phyloP scores from a whole-genome alignment of 345 rosid genomes.

The Gossypium turneri region DNA sequence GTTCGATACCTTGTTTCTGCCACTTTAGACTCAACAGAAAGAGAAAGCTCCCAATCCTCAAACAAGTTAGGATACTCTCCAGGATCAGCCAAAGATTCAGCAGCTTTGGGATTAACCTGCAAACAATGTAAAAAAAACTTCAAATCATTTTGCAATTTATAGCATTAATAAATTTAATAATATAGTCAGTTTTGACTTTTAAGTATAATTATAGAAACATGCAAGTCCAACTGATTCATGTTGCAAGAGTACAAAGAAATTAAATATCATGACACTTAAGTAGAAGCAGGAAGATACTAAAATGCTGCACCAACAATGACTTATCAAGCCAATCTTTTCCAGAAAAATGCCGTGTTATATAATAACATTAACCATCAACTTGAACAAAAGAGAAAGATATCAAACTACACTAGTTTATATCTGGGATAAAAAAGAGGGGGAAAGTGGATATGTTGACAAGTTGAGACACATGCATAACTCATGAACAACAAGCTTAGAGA shows the following conservation, averaged over 20 bases:
- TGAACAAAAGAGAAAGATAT: not conserved
- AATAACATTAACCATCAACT: not conserved
- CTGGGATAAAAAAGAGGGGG: not conserved
- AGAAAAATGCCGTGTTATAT: not conserved
- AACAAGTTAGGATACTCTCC: conserved; percentile 94
- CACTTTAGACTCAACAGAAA: conserved; percentile 74
- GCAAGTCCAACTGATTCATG: not conserved
- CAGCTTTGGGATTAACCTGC: conserved; percentile 96
- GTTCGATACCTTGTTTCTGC: conserved; percentile 64
- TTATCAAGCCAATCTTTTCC: conserved; percentile 5
- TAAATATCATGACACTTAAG: not conserved
- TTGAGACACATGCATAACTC: not conserved
- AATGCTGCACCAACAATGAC: not conserved
- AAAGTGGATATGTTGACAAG: not conserved
- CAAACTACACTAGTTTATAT: not conserved
- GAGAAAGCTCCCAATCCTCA: conserved; percentile 97
- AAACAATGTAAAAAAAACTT: conserved; percentile 8
- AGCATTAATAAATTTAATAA: not conserved
- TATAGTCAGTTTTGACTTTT: not conserved
- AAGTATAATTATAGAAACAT: not conserved
- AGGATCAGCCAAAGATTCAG: conserved; percentile 98
- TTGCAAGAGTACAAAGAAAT: not conserved
- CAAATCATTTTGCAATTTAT: not conserved
- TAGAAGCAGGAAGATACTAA: not conserved
- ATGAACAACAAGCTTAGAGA: not conserved